Evolutionary conservation across 2,329 filamentous ascomycete genomes (phyloP).

Genomic region (Xylariaceae sp.): DNA sequence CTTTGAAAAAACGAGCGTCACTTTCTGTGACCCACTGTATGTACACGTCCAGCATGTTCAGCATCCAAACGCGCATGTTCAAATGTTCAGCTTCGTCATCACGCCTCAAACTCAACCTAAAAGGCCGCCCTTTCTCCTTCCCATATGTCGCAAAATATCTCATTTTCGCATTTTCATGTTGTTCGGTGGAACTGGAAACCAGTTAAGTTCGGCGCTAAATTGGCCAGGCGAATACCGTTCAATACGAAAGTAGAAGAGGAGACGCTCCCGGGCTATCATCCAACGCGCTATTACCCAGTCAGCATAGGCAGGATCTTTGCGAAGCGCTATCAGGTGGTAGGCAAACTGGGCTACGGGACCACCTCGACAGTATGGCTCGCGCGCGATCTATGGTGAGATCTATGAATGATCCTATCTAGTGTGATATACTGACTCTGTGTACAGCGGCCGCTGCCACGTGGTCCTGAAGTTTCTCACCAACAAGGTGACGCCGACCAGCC

Average conservation of each 20-base stretch:
- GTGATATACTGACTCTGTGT: background rate
- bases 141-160: too few species aligned
- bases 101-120: too few species aligned
- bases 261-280: constrained; percentile 8
- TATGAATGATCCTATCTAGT: background rate
- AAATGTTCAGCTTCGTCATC: too few species aligned
- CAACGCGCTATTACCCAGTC: constrained; percentile 16
- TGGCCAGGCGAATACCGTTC: constrained; percentile 1
- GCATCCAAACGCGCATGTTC: too few species aligned
- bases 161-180: too few species aligned
- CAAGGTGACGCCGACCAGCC: constrained; percentile 24
- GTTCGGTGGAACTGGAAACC: constrained; percentile 6
- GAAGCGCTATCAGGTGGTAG: constrained; percentile 23
- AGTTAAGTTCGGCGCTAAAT: constrained; percentile 15
- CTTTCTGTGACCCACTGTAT: too few species aligned
- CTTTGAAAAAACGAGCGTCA: too few species aligned
- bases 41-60: too few species aligned
- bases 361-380: constrained; percentile 25
- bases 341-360: constrained; percentile 23
- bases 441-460: constrained; percentile 29
- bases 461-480: constrained; percentile 33
- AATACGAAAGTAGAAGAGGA: constrained; percentile 14
- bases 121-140: too few species aligned
- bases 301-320: constrained; percentile 11
- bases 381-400: constrained; percentile 18